Base-by-base conservation (phyloP, 164 flowering plant genomes). In the Annona cherimola region DNA sequence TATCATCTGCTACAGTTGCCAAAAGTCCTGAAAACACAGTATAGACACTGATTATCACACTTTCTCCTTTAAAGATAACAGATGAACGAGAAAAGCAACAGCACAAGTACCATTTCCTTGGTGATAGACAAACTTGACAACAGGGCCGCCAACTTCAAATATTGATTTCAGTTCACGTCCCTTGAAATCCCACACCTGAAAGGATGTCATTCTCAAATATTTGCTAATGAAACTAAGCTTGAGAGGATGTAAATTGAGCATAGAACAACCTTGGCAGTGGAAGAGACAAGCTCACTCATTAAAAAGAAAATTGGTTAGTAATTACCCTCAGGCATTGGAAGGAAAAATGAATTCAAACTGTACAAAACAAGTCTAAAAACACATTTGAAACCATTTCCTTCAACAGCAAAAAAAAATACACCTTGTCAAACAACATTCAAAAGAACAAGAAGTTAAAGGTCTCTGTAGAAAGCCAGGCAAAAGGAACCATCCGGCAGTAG, bases 111-210 rank as follows among this genome's bases (percentile, higher is more conserved):
- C 63, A 61, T 61, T 61, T 61, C 26, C 7, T 35, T 45, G 92
- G 75, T 93, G 91, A 73, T 84, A 96, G 19, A 84, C 87, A 77
- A 90, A 82, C 84, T 89, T 96, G 46, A 88, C 88, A 65, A 93
- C 42, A 54, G 89, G 69, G 77, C 84, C 83, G 62, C 97, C 97
- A 73, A 93, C 78, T 74, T 93, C 97, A 90, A 84, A 89, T 75
- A 87, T 87, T 70, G 92, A 90, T 79, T 86, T 92, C 66, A 93
- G 64, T 45, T 83, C 87, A 64, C 86, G 87, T 4, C 83, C 83
- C 71, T 92, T 93, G 80, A 96, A 96, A 84, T 92, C 89, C 99
- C 99, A 96, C 41, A 92, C 97, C 96, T 90, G 82, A 69, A 82
- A n/a, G 57, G 16, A 41, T 20, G 50, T 50, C 43, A 72, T 43